phyloP scores from a whole-genome alignment of 2,329 filamentous ascomycete genomes.

The Paracamarosporium sp. region DNA sequence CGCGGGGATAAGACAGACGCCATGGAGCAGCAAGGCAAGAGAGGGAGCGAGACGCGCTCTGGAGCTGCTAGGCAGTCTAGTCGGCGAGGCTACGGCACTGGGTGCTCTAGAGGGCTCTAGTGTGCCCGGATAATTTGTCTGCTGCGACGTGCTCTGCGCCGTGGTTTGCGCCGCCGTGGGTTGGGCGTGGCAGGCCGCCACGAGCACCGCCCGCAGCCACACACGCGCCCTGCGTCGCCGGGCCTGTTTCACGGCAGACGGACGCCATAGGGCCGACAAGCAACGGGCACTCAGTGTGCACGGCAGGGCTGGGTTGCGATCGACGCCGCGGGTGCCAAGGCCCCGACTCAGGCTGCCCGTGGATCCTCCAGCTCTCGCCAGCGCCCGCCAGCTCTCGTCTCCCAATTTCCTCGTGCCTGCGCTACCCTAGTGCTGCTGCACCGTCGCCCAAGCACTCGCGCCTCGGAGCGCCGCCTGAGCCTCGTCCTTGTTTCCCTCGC shows the following conservation, averaged over 20 bases:
- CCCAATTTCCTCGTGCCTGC: neutral
- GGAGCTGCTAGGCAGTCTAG: no score
- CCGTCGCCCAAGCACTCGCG: no score
- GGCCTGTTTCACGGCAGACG: conserved; percentile 1
- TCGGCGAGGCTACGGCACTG: no score
- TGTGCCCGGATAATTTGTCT: no score
- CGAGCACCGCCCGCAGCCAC: neutral
- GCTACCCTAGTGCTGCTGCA: neutral
- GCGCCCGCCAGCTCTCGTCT: neutral
- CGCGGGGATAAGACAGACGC: no score
- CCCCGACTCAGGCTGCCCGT: neutral
- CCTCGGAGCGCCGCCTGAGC: no score
- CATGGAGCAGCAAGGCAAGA: no score
- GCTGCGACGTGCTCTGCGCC: no score
- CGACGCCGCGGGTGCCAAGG: conserved; percentile 2
- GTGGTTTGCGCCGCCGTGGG: no score
- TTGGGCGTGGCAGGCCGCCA: no score
- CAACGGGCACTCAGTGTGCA: neutral
- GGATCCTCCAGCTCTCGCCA: neutral
- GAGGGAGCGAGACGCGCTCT: no score
- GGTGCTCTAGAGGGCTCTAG: neutral
- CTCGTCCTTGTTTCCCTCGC: conserved; percentile 3
- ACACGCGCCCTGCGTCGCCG: neutral
- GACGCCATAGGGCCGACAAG: neutral
- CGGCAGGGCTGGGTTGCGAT: neutral